Percentiles rank a stretch among this genome's conserved stretches.
These are phyloP conservation scores for Pythium aristosporum DNA, from an alignment of 352 stramenopile species.

Conservation along the genomic window DNA sequence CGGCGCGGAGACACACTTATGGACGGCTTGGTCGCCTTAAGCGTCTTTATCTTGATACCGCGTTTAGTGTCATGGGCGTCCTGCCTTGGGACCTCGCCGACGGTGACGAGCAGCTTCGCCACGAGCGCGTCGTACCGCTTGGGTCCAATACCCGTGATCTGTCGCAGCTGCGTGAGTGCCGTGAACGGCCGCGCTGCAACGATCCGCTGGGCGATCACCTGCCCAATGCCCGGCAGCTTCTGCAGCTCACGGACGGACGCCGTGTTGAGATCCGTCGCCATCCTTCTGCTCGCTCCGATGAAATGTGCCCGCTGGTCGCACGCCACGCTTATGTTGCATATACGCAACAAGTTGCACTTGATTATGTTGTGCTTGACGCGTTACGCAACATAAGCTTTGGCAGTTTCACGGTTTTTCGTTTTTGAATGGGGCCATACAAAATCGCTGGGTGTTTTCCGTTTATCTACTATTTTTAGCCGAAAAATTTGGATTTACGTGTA, in stretches of 20 bases:
- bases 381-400: constrained; percentile 5
- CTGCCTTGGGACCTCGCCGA: not conserved
- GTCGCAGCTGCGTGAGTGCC: constrained; percentile 34
- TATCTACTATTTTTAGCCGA: constrained; percentile 3
- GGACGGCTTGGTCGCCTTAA: not conserved
- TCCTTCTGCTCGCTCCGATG: not conserved
- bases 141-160: constrained; percentile 46
- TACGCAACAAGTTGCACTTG: constrained; percentile 6
- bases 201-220: constrained; percentile 40
- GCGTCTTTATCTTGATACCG: not conserved
- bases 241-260: constrained; percentile 36
- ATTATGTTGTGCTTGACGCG: not conserved
- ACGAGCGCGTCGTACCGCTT: constrained; percentile 22
- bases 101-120: constrained; percentile 8
- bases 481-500: constrained; percentile 1
- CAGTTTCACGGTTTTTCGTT: not conserved
- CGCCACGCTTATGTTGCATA: constrained; percentile 1
- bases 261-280: constrained; percentile 36
- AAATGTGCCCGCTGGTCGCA: not conserved
- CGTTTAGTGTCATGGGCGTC: not conserved
- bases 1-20: not conserved
- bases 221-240: constrained; percentile 43
- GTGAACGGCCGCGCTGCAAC: constrained; percentile 44
- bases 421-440: constrained; percentile 1
- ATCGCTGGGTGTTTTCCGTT: constrained; percentile 5